These are phyloP conservation scores for Wallacemonas sp. DNA, from an alignment of 208 protist species.

Conservation along the genomic window DNA sequence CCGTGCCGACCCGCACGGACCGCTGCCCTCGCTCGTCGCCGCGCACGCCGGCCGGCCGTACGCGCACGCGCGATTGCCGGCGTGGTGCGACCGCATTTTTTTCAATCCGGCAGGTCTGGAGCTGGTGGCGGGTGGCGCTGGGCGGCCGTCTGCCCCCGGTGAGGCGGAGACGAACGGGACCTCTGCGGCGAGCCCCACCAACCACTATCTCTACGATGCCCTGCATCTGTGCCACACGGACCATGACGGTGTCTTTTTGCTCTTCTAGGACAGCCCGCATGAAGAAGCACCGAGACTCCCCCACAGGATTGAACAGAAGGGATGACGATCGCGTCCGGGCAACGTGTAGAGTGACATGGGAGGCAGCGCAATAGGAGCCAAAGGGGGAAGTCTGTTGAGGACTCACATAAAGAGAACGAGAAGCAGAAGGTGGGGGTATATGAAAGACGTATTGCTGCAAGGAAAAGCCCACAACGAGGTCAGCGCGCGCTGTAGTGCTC, in stretches of 20 bases:
- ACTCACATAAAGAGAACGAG: too few relatives aligned
- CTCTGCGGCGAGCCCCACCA: neutral
- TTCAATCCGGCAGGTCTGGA: conserved; percentile 79
- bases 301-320: too few relatives aligned
- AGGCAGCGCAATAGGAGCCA: too few relatives aligned
- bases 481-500: too few relatives aligned
- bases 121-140: conserved; percentile 45
- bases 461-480: too few relatives aligned
- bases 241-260: conserved; percentile 70
- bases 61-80: conserved; percentile 52
- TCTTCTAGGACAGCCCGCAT: conserved; percentile 34
- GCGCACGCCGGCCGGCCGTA: conserved; percentile 30
- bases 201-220: conserved; percentile 55
- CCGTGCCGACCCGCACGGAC: neutral
- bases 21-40: conserved; percentile 21
- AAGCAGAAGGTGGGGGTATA: too few relatives aligned
- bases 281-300: too few relatives aligned
- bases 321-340: too few relatives aligned
- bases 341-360: too few relatives aligned
- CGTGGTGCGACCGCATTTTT: conserved; percentile 86
- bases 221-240: conserved; percentile 64
- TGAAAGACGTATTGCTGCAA: too few relatives aligned
- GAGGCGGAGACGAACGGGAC: neutral
- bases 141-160: conserved; percentile 1
- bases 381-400: too few relatives aligned